phyloP scores from a whole-genome alignment of 1,284 basidiomycete genomes.

The Termitomyces sp. region DNA sequence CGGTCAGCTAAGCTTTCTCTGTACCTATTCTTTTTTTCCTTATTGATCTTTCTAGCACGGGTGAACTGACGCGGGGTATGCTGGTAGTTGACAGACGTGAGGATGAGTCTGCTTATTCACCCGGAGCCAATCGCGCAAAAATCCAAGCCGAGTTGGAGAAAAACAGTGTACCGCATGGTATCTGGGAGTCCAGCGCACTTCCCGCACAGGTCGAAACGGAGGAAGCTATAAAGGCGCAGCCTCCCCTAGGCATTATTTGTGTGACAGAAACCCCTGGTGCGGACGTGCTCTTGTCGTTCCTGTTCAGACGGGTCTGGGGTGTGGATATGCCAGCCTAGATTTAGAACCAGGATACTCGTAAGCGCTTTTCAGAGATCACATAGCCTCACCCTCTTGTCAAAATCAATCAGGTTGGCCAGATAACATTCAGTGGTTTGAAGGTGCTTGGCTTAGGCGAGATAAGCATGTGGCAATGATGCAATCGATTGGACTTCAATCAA shows the following conservation, averaged over 20 bases:
- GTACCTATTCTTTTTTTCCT: slow-evolving; percentile 1
- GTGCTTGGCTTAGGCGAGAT: slow-evolving; percentile 11
- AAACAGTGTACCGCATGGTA: slow-evolving; percentile 29
- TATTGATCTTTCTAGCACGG: slow-evolving; percentile 27
- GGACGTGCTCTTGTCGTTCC: slow-evolving; percentile 37
- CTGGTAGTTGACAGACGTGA: slow-evolving; percentile 64
- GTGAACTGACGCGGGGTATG: slow-evolving; percentile 68
- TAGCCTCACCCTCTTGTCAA: neutral
- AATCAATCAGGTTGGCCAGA: slow-evolving; percentile 6
- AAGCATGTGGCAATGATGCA: slow-evolving; percentile 10
- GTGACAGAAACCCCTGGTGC: slow-evolving; percentile 56
- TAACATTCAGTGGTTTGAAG: slow-evolving; percentile 1
- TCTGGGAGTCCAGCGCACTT: slow-evolving; percentile 44
- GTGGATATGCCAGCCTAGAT: slow-evolving; percentile 16
- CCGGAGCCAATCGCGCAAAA: slow-evolving; percentile 56
- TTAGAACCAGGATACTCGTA: neutral
- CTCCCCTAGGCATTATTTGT: slow-evolving; percentile 41
- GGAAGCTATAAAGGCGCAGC: slow-evolving; percentile 14
- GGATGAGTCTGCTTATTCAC: slow-evolving; percentile 54
- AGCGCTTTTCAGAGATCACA: neutral
- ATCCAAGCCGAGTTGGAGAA: slow-evolving; percentile 50
- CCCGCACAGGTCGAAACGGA: slow-evolving; percentile 53
- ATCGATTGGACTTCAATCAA: slow-evolving; percentile 18
- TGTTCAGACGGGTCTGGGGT: slow-evolving; percentile 59
- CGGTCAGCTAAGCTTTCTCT: slow-evolving; percentile 36